phyloP scores from a whole-genome alignment of 1,284 basidiomycete species.

The Ganoderma multipileum region DNA sequence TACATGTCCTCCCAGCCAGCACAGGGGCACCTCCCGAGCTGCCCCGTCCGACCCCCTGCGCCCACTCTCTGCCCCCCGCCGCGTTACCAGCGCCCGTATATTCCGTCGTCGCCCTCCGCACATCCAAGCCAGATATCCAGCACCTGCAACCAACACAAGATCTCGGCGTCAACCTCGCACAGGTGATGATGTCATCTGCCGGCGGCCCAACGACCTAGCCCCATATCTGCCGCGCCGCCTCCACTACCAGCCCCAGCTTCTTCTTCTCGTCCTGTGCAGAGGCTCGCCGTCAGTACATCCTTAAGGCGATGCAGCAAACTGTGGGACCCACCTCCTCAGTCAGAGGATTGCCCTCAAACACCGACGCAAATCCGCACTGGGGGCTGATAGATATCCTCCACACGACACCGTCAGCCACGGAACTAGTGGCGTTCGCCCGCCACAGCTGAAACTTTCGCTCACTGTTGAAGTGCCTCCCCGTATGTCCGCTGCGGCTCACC shows the following conservation, averaged over 20 bases:
- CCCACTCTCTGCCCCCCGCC: not conserved
- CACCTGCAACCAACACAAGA: not conserved
- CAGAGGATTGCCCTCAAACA: slow-evolving; percentile 70
- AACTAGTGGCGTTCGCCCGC: slow-evolving; percentile 2
- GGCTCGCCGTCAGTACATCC: slow-evolving; percentile 1
- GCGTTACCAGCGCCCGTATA: not conserved
- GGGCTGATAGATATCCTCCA: slow-evolving; percentile 69
- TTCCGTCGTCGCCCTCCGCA: not conserved
- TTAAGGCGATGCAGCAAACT: not conserved
- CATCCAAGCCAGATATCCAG: not conserved
- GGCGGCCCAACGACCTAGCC: slow-evolving; percentile 14
- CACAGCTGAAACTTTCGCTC: slow-evolving; percentile 32
- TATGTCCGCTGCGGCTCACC: slow-evolving; percentile 58
- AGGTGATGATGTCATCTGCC: not conserved
- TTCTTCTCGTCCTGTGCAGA: slow-evolving; percentile 38
- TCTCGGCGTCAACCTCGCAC: not conserved
- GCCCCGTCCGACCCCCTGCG: not conserved
- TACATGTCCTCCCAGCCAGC: not conserved
- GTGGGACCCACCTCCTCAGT: slow-evolving; percentile 55
- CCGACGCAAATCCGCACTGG: slow-evolving; percentile 79
- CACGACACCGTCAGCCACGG: slow-evolving; percentile 11
- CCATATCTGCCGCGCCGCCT: slow-evolving; percentile 62
- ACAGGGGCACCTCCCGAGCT: not conserved
- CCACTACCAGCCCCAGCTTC: slow-evolving; percentile 59
- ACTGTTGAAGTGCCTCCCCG: slow-evolving; percentile 66